phyloP scores from a whole-genome alignment of 495 filamentous ascomycete genomes.

The Thozetella sp. region DNA sequence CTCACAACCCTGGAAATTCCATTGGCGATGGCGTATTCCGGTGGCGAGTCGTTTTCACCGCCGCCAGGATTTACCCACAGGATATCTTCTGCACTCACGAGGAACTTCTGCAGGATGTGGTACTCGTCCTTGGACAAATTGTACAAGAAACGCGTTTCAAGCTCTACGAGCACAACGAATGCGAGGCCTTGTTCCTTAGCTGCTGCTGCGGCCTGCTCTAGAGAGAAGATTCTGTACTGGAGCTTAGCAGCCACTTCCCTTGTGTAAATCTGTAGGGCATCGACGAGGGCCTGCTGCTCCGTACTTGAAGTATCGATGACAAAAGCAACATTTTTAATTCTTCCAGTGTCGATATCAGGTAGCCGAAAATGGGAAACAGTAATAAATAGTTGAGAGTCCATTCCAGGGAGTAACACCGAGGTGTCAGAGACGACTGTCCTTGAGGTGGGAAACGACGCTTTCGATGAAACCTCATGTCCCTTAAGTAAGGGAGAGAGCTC shows the following conservation, averaged over 20 bases:
- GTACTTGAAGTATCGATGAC: neutral
- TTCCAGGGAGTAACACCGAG: neutral
- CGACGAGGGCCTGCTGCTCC: neutral
- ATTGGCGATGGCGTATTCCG: neutral
- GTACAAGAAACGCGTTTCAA: neutral
- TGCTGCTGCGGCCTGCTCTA: neutral
- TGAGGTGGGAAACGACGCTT: too few species aligned
- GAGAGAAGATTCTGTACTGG: neutral
- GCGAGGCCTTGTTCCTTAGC: neutral
- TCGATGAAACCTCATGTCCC: too few species aligned
- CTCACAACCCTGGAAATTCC: neutral
- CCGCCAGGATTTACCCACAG: neutral
- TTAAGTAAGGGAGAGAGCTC: neutral
- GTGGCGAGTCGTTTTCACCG: neutral
- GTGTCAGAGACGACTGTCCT: neutral
- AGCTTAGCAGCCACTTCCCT: neutral
- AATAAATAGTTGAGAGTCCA: neutral
- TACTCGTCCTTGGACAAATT: neutral
- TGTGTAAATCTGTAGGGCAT: neutral
- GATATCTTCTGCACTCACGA: neutral
- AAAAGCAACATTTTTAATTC: neutral
- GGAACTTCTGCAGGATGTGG: neutral
- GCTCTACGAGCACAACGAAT: neutral
- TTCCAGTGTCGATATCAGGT: neutral
- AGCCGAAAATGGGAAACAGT: neutral